Base-by-base conservation (phyloP, 768 basidiomycete genomes). In the Myochromella boudieri region DNA sequence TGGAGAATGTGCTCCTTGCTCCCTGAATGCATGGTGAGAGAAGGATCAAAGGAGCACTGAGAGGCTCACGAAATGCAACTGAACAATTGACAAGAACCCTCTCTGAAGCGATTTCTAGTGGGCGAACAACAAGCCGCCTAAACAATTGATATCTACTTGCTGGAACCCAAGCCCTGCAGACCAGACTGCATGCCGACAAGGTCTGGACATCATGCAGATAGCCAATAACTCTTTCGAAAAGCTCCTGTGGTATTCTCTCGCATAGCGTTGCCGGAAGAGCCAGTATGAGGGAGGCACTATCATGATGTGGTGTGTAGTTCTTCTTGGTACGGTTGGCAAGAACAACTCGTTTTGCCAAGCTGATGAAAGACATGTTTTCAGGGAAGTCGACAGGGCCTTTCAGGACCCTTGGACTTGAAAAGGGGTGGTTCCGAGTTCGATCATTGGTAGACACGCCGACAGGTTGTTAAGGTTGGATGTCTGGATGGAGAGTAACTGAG, bases 141-240 rank as follows among this genome's bases (percentile, higher is more conserved):
- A 50, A 51, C 14, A 58, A 44, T 22, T 50, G 51, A 22, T 51
- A 44, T 25, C 54, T 40, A 44, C 54, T 53, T 11, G 43, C 44
- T 26, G 58, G 58, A 6, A 58, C 26, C 62, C 62, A 63, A 9
- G 54, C 51, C n/a, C 46, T 47, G 34, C 58, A 63, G 14, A 63
- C 62, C 24, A 59, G 29, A n/a, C 56, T 52, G 42, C 60, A 63
- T 12, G 45, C 42, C 20, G 47, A 33, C 11, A 61, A 45, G 21
- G 55, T 28, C n/a, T 14, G 15, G 14, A 36, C 28, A 40, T 57
- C 44, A 24, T 51, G 26, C 10, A 57, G 48, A 22, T 48, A 25
- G 10, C 50, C 43, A 2, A 58, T 52, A 25, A 58, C 42, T 12
- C 41, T 38, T 25, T 58, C 53, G 24, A 43, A 52, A 8, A 58